Percentiles rank a stretch among this genome's conserved stretches.
Evolutionary conservation across 2,329 filamentous ascomycete species (phyloP).

Genomic region (Tolypocladium cylindrosporum): DNA sequence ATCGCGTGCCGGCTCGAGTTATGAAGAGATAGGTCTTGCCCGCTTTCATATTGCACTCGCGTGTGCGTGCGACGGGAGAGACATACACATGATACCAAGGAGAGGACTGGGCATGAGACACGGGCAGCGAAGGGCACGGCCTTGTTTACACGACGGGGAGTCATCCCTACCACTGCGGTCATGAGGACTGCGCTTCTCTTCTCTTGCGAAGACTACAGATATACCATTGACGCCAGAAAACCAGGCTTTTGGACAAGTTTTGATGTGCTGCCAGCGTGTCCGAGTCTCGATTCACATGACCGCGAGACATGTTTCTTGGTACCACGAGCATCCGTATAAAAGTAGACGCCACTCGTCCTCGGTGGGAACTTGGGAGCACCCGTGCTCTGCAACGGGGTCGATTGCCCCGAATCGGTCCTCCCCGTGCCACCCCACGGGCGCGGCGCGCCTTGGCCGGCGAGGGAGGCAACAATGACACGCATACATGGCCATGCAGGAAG

Average conservation of each 20-base stretch:
- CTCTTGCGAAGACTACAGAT: background rate
- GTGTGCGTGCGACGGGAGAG: background rate
- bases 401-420: background rate
- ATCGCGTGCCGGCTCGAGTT: slow-evolving; percentile 6
- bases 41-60: background rate
- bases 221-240: background rate
- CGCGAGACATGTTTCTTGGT: background rate
- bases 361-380: background rate
- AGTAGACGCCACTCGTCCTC: background rate
- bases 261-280: background rate
- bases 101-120: background rate
- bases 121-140: too few relatives aligned
- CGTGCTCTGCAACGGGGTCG: background rate
- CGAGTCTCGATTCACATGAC: background rate
- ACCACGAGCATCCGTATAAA: background rate
- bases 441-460: background rate
- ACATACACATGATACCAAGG: too few relatives aligned
- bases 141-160: background rate
- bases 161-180: background rate
- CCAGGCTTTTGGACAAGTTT: background rate
- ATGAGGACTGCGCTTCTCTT: background rate
- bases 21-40: slow-evolving; percentile 1
- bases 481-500: background rate
- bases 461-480: background rate
- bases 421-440: background rate